These are phyloP conservation scores for Sphagnurus paluster DNA, from an alignment of 1,284 basidiomycete species.

Conservation along the genomic window DNA sequence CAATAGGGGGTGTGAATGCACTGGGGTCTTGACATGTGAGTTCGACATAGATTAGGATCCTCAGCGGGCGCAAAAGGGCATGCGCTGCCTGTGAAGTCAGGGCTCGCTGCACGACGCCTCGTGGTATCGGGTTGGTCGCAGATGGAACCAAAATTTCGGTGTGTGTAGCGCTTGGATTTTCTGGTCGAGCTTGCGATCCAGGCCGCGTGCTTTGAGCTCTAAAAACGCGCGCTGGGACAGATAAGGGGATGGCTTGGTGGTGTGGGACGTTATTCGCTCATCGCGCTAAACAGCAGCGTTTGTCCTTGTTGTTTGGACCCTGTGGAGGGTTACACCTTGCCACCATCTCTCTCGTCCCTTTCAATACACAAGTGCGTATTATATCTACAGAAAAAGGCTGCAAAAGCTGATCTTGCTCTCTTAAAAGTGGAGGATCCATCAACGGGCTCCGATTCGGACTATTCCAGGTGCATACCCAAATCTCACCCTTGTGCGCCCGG, in stretches of 20 bases:
- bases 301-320: constrained; percentile 13
- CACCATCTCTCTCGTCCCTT: not conserved
- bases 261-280: too few species aligned
- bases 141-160: not conserved
- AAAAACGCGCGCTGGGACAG: too few species aligned
- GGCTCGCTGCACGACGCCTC: constrained; percentile 8
- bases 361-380: constrained; percentile 5
- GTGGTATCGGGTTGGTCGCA: constrained; percentile 7
- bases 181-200: too few species aligned
- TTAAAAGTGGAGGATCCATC: constrained; percentile 79
- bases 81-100: constrained; percentile 3
- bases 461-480: constrained; percentile 69
- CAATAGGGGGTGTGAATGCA: constrained; percentile 66
- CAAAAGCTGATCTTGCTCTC: not conserved
- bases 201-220: too few species aligned
- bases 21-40: constrained; percentile 46
- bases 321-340: too few species aligned
- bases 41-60: constrained; percentile 29
- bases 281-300: constrained; percentile 6
- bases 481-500: constrained; percentile 13
- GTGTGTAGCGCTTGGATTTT: too few species aligned
- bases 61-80: constrained; percentile 5
- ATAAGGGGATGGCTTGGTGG: too few species aligned
- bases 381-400: not conserved
- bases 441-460: constrained; percentile 86